These are phyloP conservation scores for Citrus glauca DNA, from an alignment of 345 rosid species.

Conservation along the genomic window DNA sequence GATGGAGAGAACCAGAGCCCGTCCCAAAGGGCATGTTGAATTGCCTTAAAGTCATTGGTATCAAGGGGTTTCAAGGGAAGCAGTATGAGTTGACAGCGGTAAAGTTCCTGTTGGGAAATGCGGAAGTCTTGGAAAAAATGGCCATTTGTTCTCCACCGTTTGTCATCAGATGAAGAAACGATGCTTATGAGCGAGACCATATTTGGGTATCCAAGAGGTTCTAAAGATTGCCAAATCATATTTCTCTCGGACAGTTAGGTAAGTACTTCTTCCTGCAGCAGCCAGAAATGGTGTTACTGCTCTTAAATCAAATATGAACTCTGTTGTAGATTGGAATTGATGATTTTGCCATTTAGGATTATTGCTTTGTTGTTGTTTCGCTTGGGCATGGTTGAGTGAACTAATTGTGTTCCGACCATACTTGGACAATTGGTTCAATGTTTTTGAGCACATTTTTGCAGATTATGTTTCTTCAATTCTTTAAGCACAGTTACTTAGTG, in stretches of 20 bases:
- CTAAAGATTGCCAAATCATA: neutral
- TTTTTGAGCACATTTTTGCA: neutral
- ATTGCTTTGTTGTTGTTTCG: neutral
- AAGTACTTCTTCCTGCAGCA: neutral
- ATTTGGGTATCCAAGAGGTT: neutral
- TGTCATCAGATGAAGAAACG: neutral
- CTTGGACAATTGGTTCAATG: neutral
- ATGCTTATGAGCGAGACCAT: neutral
- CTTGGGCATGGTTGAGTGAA: neutral
- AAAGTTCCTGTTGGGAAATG: neutral
- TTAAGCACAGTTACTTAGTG: neutral
- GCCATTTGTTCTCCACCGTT: neutral
- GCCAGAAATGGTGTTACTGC: neutral
- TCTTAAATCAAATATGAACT: neutral
- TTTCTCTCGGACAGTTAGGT: neutral
- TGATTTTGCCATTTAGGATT: neutral
- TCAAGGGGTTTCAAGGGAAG: neutral
- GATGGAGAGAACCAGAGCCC: neutral
- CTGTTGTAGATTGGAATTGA: neutral
- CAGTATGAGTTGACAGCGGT: neutral
- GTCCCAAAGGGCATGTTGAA: neutral
- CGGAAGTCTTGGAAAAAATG: neutral
- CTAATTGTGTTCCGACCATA: neutral
- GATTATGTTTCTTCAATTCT: neutral
- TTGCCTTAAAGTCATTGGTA: neutral